Evolutionary conservation across 2,329 filamentous ascomycete genomes (phyloP).

Genomic region (Calonectria honghensis): DNA sequence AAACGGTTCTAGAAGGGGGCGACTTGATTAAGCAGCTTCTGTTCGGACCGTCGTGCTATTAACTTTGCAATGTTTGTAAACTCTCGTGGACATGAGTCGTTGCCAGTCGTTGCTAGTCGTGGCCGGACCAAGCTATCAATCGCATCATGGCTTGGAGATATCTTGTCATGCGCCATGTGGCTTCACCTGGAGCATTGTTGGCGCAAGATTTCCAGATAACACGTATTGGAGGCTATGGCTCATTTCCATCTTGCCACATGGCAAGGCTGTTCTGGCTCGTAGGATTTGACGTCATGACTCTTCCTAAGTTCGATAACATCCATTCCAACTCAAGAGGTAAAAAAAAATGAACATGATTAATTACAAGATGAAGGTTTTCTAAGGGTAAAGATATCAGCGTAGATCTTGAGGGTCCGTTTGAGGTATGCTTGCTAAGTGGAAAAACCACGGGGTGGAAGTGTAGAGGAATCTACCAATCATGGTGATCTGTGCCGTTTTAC

Average conservation of each 20-base stretch:
- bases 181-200: not conserved
- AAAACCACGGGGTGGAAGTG: not conserved
- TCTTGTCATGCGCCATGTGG: not conserved
- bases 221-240: not conserved
- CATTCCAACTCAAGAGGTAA: not conserved
- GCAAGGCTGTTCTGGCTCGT: not conserved
- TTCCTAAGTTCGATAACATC: not conserved
- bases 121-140: too few relatives aligned
- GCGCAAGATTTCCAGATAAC: not conserved
- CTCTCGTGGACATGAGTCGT: constrained; percentile 13
- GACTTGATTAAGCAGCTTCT: not conserved
- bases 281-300: not conserved
- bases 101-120: constrained; percentile 9
- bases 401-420: not conserved
- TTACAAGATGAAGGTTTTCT: not conserved
- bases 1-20: not conserved
- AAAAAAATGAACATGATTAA: not conserved
- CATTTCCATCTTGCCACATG: too few relatives aligned
- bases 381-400: not conserved
- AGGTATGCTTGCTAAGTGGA: not conserved
- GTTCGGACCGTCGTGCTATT: constrained; percentile 7
- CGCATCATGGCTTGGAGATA: not conserved
- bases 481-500: not conserved
- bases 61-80: not conserved
- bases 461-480: not conserved